Evolutionary conservation across 345 rosid species (phyloP), one percentile per base, ranked within the genome.

Genomic region (Gossypium bickii): DNA sequence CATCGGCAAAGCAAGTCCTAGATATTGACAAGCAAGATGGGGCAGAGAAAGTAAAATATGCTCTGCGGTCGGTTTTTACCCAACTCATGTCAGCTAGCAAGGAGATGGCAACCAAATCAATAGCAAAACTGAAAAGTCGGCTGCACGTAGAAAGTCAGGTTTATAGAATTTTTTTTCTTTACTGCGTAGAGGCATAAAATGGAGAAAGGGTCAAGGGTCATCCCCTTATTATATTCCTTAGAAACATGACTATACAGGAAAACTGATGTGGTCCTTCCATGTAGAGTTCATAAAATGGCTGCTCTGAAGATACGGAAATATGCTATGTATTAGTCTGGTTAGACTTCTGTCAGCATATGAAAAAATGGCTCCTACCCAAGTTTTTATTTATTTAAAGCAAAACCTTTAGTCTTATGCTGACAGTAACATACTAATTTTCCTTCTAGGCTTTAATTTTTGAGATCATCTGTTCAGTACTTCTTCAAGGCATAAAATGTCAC

Each of bases 91-190:
- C 90, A 70, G 92, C 98, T 63, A 84, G 83, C 85, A 85, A 86
- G 53, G 97, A 96, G 70, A 84, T 78, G 81, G 85, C 91, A 70
- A 78, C 85, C 62, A 74, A 82, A 81, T 86, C 80, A 22, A 80
- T 92, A 67, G 74, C 86, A 24, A 89, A 87, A 73, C 72, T 96
- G 81, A 93, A 84, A 79, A 79, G 71, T 62, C 92, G 98, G 67
- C 70, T 96, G 83, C 87, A 85, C 25, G 70, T 70, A 71, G 93
- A 90, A 82, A 86, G 90, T 78, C 82, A 85, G 97, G 99, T 93
- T 44, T 58, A 12, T 53, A 71, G 44, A 56, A 43, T 13, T 57
- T 9, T 38, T 38, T 72, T 60, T 61, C 1, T 29, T 1, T 44
- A 41, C 24, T 41, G 43, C 11, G 15, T 70, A 44, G 20, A 22